These are phyloP conservation scores for Verticillium albo-atrum DNA, from an alignment of 2,329 filamentous ascomycete species.

Conservation along the genomic window DNA sequence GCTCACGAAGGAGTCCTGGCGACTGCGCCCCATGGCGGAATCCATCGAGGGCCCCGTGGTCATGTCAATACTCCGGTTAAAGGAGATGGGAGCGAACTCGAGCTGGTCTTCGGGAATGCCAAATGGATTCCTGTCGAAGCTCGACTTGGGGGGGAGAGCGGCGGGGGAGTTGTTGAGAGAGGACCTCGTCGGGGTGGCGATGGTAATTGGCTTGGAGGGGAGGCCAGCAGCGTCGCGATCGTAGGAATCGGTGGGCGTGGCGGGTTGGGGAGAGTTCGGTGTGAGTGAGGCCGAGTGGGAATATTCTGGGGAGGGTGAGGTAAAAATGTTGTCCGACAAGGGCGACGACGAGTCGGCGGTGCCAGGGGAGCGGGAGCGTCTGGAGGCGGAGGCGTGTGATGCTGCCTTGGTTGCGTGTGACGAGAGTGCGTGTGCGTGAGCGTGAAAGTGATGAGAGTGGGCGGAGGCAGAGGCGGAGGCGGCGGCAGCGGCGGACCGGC, in stretches of 20 bases:
- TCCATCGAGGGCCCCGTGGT: slow-evolving; percentile 57
- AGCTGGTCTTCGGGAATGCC: slow-evolving; percentile 19
- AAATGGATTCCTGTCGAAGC: slow-evolving; percentile 17
- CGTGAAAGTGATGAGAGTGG: slow-evolving; percentile 1
- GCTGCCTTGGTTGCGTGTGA: not conserved
- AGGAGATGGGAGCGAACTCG: slow-evolving; percentile 18
- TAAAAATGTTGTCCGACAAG: slow-evolving; percentile 14
- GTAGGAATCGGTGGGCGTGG: slow-evolving; percentile 32
- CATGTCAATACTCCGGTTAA: slow-evolving; percentile 41
- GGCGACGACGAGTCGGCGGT: slow-evolving; percentile 3
- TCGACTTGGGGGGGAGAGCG: slow-evolving; percentile 18
- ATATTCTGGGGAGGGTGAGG: slow-evolving; percentile 22
- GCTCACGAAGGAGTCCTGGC: slow-evolving; percentile 63
- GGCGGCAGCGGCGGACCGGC: slow-evolving; percentile 14
- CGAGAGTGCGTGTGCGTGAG: not conserved
- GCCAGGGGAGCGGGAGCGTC: not conserved
- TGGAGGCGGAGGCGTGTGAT: not conserved
- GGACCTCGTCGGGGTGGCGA: slow-evolving; percentile 19
- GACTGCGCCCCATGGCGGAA: slow-evolving; percentile 51
- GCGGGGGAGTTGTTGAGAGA: slow-evolving; percentile 16
- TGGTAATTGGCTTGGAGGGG: slow-evolving; percentile 30
- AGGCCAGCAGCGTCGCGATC: slow-evolving; percentile 13
- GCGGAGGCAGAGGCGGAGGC: slow-evolving; percentile 16
- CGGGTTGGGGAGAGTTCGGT: slow-evolving; percentile 35
- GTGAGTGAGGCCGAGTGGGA: slow-evolving; percentile 26